These are phyloP conservation scores for Torulaspora delbrueckii DNA, from an alignment of 805 yeast species.

Conservation along the genomic window DNA sequence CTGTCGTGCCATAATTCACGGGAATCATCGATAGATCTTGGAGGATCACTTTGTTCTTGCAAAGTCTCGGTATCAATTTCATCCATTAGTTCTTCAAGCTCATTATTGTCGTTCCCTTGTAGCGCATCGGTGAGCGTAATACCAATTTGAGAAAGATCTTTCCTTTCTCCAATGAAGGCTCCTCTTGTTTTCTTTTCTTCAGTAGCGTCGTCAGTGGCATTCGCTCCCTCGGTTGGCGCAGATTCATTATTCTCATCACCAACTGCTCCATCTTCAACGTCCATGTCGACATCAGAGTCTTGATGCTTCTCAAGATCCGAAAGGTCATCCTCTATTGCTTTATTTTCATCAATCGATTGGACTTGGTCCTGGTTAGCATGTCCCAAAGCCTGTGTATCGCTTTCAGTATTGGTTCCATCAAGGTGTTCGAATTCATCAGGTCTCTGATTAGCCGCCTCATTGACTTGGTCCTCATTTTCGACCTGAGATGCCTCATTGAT, in stretches of 20 bases:
- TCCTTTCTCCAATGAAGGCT: slow-evolving; percentile 48
- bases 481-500: slow-evolving; percentile 61
- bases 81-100: slow-evolving; percentile 32
- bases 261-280: slow-evolving; percentile 31
- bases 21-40: slow-evolving; percentile 58
- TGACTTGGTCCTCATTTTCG: slow-evolving; percentile 43
- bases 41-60: slow-evolving; percentile 36
- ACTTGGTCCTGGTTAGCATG: slow-evolving; percentile 77
- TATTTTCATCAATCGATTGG: slow-evolving; percentile 71
- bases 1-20: slow-evolving; percentile 76
- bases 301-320: slow-evolving; percentile 35
- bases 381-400: slow-evolving; percentile 89
- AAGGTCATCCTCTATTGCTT: slow-evolving; percentile 72
- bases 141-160: slow-evolving; percentile 21
- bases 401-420: slow-evolving; percentile 71
- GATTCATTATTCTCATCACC: slow-evolving; percentile 18
- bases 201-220: slow-evolving; percentile 21
- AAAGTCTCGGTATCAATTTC: slow-evolving; percentile 34
- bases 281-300: slow-evolving; percentile 35
- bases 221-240: slow-evolving; percentile 13
- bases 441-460: slow-evolving; percentile 52
- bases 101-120: slow-evolving; percentile 28
- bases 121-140: slow-evolving; percentile 15
- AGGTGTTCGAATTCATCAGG: slow-evolving; percentile 86
- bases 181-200: slow-evolving; percentile 41